phyloP scores from a whole-genome alignment of 768 basidiomycete genomes.

The Panaeolus papilionaceus region DNA sequence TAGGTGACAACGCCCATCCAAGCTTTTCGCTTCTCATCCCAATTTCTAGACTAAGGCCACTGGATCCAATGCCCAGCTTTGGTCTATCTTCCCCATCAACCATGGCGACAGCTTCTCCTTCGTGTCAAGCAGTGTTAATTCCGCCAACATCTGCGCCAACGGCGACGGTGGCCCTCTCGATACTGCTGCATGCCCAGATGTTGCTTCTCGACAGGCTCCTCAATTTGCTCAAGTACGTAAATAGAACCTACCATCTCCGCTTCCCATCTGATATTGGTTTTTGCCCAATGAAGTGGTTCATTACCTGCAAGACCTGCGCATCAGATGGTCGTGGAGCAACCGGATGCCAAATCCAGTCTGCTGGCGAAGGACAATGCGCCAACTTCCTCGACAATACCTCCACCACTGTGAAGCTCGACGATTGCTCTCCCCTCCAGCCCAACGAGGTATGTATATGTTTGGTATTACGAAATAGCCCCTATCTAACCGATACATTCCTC shows the following conservation, averaged over 20 bases:
- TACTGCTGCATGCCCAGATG: conserved; percentile 1
- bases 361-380: conserved; percentile 6
- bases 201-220: not conserved
- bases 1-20: not conserved
- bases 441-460: not conserved
- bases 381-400: not conserved
- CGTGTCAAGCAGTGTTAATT: not conserved
- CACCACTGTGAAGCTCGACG: not conserved
- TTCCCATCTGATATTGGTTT: not conserved
- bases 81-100: conserved; percentile 3
- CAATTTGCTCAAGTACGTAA: conserved; percentile 1
- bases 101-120: conserved; percentile 10
- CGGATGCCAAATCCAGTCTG: conserved; percentile 2
- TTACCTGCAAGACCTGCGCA: conserved; percentile 6
- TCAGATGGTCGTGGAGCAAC: not conserved
- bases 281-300: not conserved
- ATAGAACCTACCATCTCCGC: not conserved
- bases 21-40: not conserved
- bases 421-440: not conserved
- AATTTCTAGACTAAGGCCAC: not conserved
- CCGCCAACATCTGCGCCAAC: conserved; percentile 1
- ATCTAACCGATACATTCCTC: not conserved
- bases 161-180: conserved; percentile 6
- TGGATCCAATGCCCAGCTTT: not conserved
- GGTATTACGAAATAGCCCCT: not conserved